Evolutionary conservation across 2,329 filamentous ascomycete genomes (phyloP).

Genomic region (Aspergillus tamarii): DNA sequence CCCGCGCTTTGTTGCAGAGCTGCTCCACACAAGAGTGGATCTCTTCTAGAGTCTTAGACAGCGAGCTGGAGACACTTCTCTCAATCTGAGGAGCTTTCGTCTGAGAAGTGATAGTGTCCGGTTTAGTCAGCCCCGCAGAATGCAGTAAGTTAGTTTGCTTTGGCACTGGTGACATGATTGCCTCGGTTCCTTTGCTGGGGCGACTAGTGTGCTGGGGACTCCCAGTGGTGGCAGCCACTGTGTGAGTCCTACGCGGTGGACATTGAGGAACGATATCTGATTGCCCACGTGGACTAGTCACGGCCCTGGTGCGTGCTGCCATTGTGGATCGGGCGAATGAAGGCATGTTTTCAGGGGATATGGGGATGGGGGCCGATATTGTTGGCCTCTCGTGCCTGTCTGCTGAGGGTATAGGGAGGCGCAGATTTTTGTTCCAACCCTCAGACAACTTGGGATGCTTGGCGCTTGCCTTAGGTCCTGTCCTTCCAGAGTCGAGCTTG

Average conservation of each 20-base stretch:
- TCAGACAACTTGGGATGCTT: constrained; percentile 16
- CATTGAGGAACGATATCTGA: constrained; percentile 5
- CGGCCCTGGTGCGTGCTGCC: constrained; percentile 21
- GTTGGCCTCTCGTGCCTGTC: neutral
- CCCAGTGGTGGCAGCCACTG: constrained; percentile 20
- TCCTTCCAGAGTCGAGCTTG: constrained; percentile 10
- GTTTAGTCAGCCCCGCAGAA: neutral
- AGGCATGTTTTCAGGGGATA: constrained; percentile 9
- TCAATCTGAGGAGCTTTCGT: neutral
- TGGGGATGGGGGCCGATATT: neutral
- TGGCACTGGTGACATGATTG: neutral
- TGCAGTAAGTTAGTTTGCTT: neutral
- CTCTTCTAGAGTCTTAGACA: constrained; percentile 3
- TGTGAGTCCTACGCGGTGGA: constrained; percentile 13
- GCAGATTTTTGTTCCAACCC: constrained; percentile 18
- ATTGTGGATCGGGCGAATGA: constrained; percentile 24
- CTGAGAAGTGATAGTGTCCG: neutral
- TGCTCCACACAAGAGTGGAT: constrained; percentile 15
- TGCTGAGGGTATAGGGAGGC: constrained; percentile 13
- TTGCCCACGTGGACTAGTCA: constrained; percentile 3
- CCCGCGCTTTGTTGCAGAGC: constrained; percentile 17
- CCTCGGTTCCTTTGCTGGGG: neutral
- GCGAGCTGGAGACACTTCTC: neutral
- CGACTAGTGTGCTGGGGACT: constrained; percentile 19
- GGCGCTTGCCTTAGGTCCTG: constrained; percentile 3